Percentiles rank a stretch among this genome's conserved stretches.
Evolutionary conservation across 2,329 filamentous ascomycete genomes (phyloP).

Genomic region (Ascochyta lentis): DNA sequence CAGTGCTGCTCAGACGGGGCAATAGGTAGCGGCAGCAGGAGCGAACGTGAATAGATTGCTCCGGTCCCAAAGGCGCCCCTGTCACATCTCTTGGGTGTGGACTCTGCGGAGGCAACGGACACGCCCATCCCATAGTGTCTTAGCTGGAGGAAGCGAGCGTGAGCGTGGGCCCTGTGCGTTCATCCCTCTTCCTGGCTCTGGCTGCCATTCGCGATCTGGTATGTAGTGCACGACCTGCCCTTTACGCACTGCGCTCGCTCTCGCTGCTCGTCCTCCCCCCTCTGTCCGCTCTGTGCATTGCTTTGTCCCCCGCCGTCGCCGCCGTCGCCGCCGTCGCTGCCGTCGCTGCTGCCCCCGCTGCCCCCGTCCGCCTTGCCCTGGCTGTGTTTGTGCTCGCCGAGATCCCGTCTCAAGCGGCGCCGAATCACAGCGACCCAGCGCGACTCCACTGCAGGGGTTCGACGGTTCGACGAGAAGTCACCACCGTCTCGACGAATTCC

Average conservation of each 20-base stretch:
- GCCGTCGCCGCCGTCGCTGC: not conserved
- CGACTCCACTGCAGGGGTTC: slow-evolving; percentile 31
- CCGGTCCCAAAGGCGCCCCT: slow-evolving; percentile 12
- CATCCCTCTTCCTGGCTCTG: slow-evolving; percentile 13
- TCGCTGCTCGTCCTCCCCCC: not conserved
- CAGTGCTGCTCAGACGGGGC: not conserved
- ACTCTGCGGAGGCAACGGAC: not conserved
- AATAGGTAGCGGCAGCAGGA: not conserved
- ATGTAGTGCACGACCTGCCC: slow-evolving; percentile 13
- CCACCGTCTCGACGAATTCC: slow-evolving; percentile 13
- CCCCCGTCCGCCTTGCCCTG: no score
- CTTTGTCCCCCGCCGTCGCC: not conserved
- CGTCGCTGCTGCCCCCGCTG: not conserved
- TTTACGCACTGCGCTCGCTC: slow-evolving; percentile 10
- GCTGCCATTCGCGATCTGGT: slow-evolving; percentile 14
- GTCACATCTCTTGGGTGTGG: slow-evolving; percentile 14
- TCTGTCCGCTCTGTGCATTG: not conserved
- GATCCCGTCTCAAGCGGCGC: slow-evolving; percentile 17
- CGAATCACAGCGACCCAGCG: slow-evolving; percentile 27
- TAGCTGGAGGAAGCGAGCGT: slow-evolving; percentile 12
- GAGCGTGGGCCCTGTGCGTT: slow-evolving; percentile 15
- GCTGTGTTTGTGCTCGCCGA: slow-evolving; percentile 1
- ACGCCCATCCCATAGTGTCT: slow-evolving; percentile 7
- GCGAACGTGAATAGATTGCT: slow-evolving; percentile 13
- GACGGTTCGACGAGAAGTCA: slow-evolving; percentile 25